Conservation (phyloP, 1,284 basidiomycete genomes). For the Exobasidium cylindrosporum region DNA sequence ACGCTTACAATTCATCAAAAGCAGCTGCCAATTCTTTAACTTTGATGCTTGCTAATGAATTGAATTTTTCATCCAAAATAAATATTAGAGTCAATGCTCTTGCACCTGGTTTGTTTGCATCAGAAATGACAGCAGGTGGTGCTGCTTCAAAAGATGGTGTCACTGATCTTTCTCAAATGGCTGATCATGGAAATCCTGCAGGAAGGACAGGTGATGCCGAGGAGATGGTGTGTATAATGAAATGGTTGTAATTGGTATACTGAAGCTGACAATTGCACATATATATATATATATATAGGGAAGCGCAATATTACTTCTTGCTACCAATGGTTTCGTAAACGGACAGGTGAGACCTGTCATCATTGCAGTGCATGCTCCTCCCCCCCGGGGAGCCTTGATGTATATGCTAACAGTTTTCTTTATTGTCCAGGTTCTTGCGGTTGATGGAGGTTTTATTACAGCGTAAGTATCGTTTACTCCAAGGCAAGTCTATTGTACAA, state of each 20-base stretch:
- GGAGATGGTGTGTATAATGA: constrained; percentile 33
- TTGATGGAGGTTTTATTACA: constrained; percentile 42
- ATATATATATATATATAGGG: too few relatives aligned
- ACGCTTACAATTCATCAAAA: constrained; percentile 45
- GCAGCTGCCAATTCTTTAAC: constrained; percentile 45
- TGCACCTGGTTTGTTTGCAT: constrained; percentile 38
- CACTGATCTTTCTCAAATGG: constrained; percentile 17
- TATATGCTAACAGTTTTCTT: too few relatives aligned
- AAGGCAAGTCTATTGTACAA: too few relatives aligned
- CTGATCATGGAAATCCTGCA: constrained; percentile 29
- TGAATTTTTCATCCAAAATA: constrained; percentile 24
- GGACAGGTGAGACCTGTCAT: constrained; percentile 24
- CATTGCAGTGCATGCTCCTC: too few relatives aligned
- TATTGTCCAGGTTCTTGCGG: constrained; percentile 22
- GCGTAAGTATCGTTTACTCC: constrained; percentile 18
- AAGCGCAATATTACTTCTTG: constrained; percentile 31
- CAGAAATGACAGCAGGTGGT: constrained; percentile 36
- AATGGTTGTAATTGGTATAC: too few relatives aligned
- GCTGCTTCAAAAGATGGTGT: constrained; percentile 22
- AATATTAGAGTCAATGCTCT: constrained; percentile 39
- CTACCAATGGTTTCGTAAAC: constrained; percentile 32
- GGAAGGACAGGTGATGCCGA: constrained; percentile 30
- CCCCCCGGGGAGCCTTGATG: too few relatives aligned
- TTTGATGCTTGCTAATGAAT: constrained; percentile 38
- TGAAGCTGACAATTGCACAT: too few relatives aligned